These are phyloP conservation scores for Backusella tuberculispora DNA, from an alignment of 192 early-diverging fungal genomes.

Conservation along the genomic window DNA sequence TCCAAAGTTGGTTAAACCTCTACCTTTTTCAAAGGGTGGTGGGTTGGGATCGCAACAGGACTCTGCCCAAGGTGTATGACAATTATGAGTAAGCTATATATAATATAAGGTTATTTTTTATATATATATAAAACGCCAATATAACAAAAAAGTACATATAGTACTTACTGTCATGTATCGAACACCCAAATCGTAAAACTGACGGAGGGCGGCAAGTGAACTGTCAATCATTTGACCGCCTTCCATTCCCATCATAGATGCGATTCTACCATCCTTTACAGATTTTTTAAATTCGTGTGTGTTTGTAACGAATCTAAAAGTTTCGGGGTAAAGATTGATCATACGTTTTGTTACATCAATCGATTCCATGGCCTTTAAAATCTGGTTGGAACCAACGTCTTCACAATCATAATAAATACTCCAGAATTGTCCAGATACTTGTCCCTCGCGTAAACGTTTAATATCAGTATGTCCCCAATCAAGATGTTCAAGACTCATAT, in stretches of 20 bases:
- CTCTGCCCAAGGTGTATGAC: conserved; percentile 63
- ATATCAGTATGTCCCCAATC: conserved; percentile 41
- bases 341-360: conserved; percentile 70
- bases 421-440: conserved; percentile 44
- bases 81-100: conserved; percentile 58
- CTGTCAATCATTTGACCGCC: conserved; percentile 69
- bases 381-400: conserved; percentile 27
- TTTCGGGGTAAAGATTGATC: conserved; percentile 49
- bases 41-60: conserved; percentile 52
- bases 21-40: conserved; percentile 41
- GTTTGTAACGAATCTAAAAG: conserved; percentile 47
- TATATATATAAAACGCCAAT: no score
- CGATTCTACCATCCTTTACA: conserved; percentile 48
- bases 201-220: conserved; percentile 56
- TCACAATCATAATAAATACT: conserved; percentile 41
- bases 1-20: conserved; percentile 62
- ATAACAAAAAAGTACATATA: no score
- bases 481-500: conserved; percentile 23
- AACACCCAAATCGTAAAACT: conserved; percentile 60
- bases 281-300: conserved; percentile 52
- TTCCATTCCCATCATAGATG: conserved; percentile 69
- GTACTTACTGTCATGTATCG: conserved; percentile 63
- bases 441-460: conserved; percentile 29
- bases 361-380: conserved; percentile 45
- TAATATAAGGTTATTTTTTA: background rate